These are phyloP conservation scores for Earliella scabrosa DNA, from an alignment of 1,284 basidiomycete species.

Conservation along the genomic window DNA sequence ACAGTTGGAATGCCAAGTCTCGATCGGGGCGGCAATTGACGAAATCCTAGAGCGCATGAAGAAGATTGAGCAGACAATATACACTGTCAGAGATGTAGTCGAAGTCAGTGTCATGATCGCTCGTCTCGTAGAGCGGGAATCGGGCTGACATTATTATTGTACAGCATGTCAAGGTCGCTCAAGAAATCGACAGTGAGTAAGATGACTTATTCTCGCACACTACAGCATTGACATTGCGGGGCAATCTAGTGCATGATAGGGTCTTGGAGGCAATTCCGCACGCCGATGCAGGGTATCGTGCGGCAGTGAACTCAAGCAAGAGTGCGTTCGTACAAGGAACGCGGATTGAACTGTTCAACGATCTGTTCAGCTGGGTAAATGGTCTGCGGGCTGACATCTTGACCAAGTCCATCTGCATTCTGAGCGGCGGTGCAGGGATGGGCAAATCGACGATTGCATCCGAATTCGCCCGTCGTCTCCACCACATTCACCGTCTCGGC, in stretches of 20 bases:
- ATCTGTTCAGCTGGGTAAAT: slow-evolving; percentile 10
- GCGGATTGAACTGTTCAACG: slow-evolving; percentile 4
- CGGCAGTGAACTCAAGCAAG: slow-evolving; percentile 4
- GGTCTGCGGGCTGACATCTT: neutral
- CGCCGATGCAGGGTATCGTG: slow-evolving; percentile 7
- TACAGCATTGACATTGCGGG: no score
- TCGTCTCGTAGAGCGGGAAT: no score
- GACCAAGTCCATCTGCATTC: slow-evolving; percentile 4
- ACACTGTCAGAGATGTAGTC: neutral
- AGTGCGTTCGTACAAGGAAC: slow-evolving; percentile 20
- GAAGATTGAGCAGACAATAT: neutral
- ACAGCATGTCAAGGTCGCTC: neutral
- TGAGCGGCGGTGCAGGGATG: slow-evolving; percentile 15
- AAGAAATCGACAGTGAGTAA: neutral
- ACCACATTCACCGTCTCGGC: slow-evolving; percentile 8
- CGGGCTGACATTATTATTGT: neutral
- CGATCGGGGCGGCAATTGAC: neutral
- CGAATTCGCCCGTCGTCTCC: slow-evolving; percentile 14
- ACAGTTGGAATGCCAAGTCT: neutral
- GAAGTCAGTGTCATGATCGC: neutral
- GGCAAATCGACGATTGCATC: slow-evolving; percentile 25
- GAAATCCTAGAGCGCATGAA: neutral
- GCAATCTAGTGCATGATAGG: neutral
- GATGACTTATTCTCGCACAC: no score
- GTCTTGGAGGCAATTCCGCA: neutral